phyloP scores from a whole-genome alignment of 495 filamentous ascomycete species.

The Echria macrotheca region DNA sequence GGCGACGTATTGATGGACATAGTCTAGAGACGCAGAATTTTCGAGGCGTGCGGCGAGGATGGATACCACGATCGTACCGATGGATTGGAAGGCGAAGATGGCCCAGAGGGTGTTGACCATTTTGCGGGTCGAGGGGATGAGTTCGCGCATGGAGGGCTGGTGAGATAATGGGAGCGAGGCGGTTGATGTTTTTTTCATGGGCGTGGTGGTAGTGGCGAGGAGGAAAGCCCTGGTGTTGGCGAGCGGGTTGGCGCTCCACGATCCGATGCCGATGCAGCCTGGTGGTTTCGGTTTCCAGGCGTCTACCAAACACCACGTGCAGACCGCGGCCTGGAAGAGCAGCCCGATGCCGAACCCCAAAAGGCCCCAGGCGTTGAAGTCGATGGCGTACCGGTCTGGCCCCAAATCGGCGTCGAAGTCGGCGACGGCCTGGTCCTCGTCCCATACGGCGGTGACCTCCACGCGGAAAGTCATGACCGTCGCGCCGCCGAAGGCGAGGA shows the following conservation, averaged over 20 bases:
- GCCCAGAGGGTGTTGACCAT: constrained; percentile 6
- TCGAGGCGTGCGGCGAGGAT: not conserved
- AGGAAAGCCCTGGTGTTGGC: not conserved
- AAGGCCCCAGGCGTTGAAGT: constrained; percentile 10
- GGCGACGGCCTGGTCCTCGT: not conserved
- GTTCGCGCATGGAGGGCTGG: constrained; percentile 1
- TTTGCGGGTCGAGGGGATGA: not conserved
- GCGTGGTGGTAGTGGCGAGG: not conserved
- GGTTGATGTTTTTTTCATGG: not conserved
- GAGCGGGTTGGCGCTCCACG: constrained; percentile 7
- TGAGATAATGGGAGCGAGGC: not conserved
- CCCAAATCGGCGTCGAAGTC: not conserved
- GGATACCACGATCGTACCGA: not conserved
- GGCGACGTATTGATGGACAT: not conserved
- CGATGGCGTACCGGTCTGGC: constrained; percentile 1
- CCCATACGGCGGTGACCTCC: not conserved
- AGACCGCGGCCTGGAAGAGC: not conserved
- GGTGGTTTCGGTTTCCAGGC: not conserved
- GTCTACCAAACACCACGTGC: constrained; percentile 7
- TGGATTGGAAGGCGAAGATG: not conserved
- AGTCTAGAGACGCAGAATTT: not conserved
- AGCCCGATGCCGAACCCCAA: constrained; percentile 5
- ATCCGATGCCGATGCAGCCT: not conserved
- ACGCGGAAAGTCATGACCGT: not conserved
- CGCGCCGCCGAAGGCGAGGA: constrained; percentile 2